Base-by-base conservation (phyloP, 2,329 filamentous ascomycete genomes). In the Ustulina deusta region DNA sequence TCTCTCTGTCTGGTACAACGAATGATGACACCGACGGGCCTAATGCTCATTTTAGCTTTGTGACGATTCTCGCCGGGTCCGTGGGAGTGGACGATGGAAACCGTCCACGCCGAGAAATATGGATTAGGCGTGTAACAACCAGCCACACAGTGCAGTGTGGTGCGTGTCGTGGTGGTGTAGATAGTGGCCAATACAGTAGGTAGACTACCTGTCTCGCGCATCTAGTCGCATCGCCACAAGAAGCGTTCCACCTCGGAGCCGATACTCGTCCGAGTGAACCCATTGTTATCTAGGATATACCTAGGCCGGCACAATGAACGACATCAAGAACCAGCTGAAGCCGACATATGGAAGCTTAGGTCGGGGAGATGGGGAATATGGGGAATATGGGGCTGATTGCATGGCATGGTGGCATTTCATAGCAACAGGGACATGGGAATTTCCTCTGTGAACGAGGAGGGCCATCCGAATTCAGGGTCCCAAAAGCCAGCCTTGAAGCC, bases 1-100 rank as follows among this genome's bases (percentile, higher is more conserved):
- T 17, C 40, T 38, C 42, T 54, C 29, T 40, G 56, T 48, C 38
- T 40, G 65, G 51, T 46, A 64, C 61, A 62, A 29, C 48, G 42
- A 34, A 49, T 59, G 54, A 61, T 63, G 60, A 66, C 66, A 54
- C 42, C 11, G 61, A 46, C 40, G 36, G 36, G 52, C 25, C 51
- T 46, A 59, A 51, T 57, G 51, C 32, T 55, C 55, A 36, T 49
- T 60, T 56, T 58, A 25, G 40, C 27, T 49, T 29, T 57, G 48
- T 61, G 42, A 22, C 40, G 57, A 54, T 63, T 36, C 52, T 63
- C 58, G 58, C 58, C 38, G 34, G n/a, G 56, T 44, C 36, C 42
- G 62, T 46, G 29, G 25, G 38, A 60, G 17, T 38, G 36, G 17
- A 40, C 11, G 29, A 52, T 42, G 49, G 44, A 40, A n/a, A 63